phyloP scores from a whole-genome alignment of 306 rosid species.

The Pterocarpus santalinus region DNA sequence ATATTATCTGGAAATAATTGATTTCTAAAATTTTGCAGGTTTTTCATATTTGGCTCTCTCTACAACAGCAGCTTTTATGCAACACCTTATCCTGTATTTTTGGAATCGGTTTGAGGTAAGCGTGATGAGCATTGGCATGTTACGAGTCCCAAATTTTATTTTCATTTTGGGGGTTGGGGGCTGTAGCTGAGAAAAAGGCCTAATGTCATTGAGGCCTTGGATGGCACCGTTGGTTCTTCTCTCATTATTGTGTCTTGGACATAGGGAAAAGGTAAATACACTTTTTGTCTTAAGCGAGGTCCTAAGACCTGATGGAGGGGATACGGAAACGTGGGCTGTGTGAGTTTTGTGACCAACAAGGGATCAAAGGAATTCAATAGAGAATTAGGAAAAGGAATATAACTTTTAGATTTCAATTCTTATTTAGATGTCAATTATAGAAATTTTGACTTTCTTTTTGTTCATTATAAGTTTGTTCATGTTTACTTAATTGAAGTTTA shows the following conservation, averaged over 20 bases:
- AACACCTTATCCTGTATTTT: slow-evolving; percentile 90
- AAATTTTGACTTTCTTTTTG: slow-evolving; percentile 15
- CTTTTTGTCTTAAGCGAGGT: slow-evolving; percentile 1
- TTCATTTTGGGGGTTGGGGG: not conserved
- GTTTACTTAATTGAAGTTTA: slow-evolving; percentile 28
- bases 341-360: not conserved
- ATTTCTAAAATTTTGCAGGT: slow-evolving; percentile 61
- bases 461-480: slow-evolving; percentile 18
- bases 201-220: not conserved
- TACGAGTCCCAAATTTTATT: not conserved
- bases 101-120: slow-evolving; percentile 98
- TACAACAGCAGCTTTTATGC: slow-evolving; percentile 98
- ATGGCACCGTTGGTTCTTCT: not conserved
- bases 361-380: not conserved
- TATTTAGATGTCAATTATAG: not conserved
- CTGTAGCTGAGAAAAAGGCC: not conserved
- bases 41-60: slow-evolving; percentile 98
- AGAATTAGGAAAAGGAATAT: slow-evolving; percentile 16
- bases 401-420: slow-evolving; percentile 1
- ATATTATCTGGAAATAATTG: slow-evolving; percentile 43
- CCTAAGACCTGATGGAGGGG: slow-evolving; percentile 4
- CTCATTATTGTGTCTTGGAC: not conserved
- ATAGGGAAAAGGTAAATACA: too few relatives aligned
- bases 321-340: not conserved
- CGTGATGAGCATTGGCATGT: slow-evolving; percentile 40